Base-by-base conservation (phyloP, 2,329 filamentous ascomycete genomes). In the Talaromyces sp. region DNA sequence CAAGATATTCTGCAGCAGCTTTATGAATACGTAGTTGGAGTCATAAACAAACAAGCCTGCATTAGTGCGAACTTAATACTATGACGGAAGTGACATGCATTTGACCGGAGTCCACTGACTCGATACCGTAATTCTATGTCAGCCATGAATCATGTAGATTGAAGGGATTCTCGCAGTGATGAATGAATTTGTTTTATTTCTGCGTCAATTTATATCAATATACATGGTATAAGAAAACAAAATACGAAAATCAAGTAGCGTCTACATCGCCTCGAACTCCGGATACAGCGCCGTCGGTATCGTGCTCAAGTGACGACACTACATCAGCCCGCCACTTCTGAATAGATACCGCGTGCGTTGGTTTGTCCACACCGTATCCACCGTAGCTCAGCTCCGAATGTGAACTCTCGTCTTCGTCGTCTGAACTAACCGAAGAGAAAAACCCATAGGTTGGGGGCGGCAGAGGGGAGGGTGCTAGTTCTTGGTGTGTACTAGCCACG, bases 401-500 rank as follows among this genome's bases (percentile, higher is more conserved):
- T 43, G 21, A 29, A 10, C 26, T 57, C n/a, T 54, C 38, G 12
- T 50, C 50, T 24, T 54, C 41, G 1, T 61, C 50, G 11, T 61
- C 59, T 8, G 59, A 61, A 17, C 59, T 54, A 9, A 21, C 27
- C 4, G 63, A 63, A 3, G 65, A 65, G 52, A 69, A 68, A 52
- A 69, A 64, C 2, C 68, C 57, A 50, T 68, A 72, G 21, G 66
- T 71, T 19, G 70, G 66, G 17, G 69, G 68, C 43, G 71, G 71
- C 27, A 74, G 62, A 24, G 63, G 62, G 27, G 71, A 71, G n/a
- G 71, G 68, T 26, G 67, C 65, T n/a, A 73, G 61, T 8, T 61
- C 54, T 14, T 67, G 61, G 38, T 58, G 52, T 12, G 54, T 43
- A 61, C 57, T 38, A 35, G 64, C 63, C 62, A 71, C 48, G 21